These are phyloP conservation scores for Marvania coccoides DNA, from an alignment of 139 green algal genomes.

Conservation along the genomic window DNA sequence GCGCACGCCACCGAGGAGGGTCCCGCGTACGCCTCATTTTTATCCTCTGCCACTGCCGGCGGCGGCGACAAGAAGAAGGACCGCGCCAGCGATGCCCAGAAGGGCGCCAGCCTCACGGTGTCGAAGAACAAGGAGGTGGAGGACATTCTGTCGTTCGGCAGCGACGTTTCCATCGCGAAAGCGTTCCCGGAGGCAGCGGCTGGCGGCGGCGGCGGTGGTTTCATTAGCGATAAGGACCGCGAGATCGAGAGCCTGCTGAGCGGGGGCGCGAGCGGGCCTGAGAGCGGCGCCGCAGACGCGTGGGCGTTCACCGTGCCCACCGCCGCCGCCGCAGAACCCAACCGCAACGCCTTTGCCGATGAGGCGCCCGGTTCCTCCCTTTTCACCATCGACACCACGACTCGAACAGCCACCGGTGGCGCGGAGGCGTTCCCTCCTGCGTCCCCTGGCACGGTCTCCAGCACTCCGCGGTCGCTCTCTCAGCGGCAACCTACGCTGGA, in stretches of 20 bases:
- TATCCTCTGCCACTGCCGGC: too few relatives aligned
- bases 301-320: not conserved
- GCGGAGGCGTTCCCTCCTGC: not conserved
- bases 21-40: slow-evolving; percentile 6
- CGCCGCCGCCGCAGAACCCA: not conserved
- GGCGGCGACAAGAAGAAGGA: not conserved
- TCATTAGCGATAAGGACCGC: too few relatives aligned
- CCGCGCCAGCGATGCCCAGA: not conserved
- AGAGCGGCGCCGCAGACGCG: not conserved
- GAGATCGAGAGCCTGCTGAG: slow-evolving; percentile 20
- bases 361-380: not conserved
- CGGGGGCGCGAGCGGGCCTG: not conserved
- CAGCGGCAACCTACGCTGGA: not conserved
- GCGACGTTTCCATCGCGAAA: too few relatives aligned
- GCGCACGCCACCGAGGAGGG: slow-evolving; percentile 4
- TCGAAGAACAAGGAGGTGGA: slow-evolving; percentile 32
- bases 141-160: slow-evolving; percentile 24
- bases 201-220: too few relatives aligned
- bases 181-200: too few relatives aligned
- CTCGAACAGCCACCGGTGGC: not conserved
- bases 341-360: slow-evolving; percentile 12
- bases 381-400: too few relatives aligned
- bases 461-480: not conserved
- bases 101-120: not conserved
- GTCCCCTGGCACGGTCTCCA: not conserved